Base-by-base conservation (phyloP, 805 yeast species). In the Candida schatavii region DNA sequence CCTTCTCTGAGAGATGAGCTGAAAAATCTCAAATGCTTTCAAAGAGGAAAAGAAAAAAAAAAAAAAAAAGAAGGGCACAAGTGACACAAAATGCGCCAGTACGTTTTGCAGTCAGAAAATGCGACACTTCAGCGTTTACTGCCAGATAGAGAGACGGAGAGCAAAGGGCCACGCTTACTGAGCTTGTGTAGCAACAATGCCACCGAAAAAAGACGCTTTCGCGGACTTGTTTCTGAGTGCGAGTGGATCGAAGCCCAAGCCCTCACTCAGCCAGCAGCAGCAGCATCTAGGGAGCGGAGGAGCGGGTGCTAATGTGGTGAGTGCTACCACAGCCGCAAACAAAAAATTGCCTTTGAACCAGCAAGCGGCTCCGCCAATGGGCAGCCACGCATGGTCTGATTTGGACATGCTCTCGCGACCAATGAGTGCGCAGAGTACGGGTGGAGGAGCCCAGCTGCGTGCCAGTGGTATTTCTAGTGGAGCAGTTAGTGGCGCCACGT, bases 171-270 rank as follows among this genome's bases (percentile, higher is more conserved):
- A n/a, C n/a, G n/a, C n/a, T n/a, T n/a, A n/a, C n/a, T n/a, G n/a
- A n/a, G 28, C 13, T 25, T 9, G 13, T 25, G 17, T 29, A 15
- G 20, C 15, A 27, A 18, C 55, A 55, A 23, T 38, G 41, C 66
- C 68, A 5, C 73, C 74, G 1, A 69, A 70, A 49, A 67, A 67
- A 46, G 75, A 70, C 55, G 74, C 70, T 4, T 70, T 70, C 56
- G 70, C 74, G 5, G 74, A 70, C 43, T 58, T 70, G 27, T 70
- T 70, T 46, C 68, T 53, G 47, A 51, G 62, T 19, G 70, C 68
- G 0, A 49, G 56, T 18, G 35, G 55, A 7, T 45, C 57, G 11
- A 41, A 43, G 4, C 40, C 48, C 4, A 49, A 39, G 30, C 23
- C 40, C 2, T 44, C 46, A 6, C 5, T 38, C 27, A 43, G 39